A percentile compares a stretch with the other conserved stretches of the same genome.
phyloP scores from a whole-genome alignment of 1,284 basidiomycete genomes.

The Trichosporon asahii region DNA sequence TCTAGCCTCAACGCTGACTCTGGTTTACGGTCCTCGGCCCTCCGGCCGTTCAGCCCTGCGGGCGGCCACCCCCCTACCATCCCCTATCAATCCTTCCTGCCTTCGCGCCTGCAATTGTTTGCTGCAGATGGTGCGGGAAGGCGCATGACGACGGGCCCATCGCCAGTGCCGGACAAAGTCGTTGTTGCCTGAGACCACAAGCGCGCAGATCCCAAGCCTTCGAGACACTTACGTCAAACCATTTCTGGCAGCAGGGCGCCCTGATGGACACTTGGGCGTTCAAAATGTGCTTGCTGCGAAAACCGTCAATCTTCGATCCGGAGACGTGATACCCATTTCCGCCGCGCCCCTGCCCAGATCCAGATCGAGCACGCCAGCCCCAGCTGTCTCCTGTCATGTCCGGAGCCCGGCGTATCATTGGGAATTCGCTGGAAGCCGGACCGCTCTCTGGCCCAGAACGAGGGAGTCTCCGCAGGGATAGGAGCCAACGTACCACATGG shows the following conservation, averaged over 20 bases:
- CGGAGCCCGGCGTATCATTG: neutral
- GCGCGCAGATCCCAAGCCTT: neutral
- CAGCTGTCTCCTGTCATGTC: neutral
- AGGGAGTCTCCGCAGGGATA: neutral
- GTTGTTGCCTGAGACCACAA: neutral
- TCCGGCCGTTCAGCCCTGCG: neutral
- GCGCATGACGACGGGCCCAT: neutral
- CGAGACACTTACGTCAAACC: slow-evolving; percentile 67
- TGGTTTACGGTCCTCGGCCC: neutral
- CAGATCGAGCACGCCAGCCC: neutral
- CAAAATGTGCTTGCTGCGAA: slow-evolving; percentile 79
- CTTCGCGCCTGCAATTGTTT: neutral
- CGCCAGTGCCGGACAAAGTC: neutral
- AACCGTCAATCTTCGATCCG: neutral
- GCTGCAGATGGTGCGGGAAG: neutral
- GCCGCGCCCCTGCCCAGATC: neutral
- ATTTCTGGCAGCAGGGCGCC: slow-evolving; percentile 89
- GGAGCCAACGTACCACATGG: neutral
- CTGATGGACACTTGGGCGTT: slow-evolving; percentile 92
- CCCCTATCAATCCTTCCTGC: neutral
- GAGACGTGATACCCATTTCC: neutral
- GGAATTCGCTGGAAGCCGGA: neutral
- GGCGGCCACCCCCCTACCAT: neutral
- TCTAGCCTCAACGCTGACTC: neutral
- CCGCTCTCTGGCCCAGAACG: neutral